phyloP scores from a whole-genome alignment of 2,329 filamentous ascomycete genomes.

The Alternaria sp. region DNA sequence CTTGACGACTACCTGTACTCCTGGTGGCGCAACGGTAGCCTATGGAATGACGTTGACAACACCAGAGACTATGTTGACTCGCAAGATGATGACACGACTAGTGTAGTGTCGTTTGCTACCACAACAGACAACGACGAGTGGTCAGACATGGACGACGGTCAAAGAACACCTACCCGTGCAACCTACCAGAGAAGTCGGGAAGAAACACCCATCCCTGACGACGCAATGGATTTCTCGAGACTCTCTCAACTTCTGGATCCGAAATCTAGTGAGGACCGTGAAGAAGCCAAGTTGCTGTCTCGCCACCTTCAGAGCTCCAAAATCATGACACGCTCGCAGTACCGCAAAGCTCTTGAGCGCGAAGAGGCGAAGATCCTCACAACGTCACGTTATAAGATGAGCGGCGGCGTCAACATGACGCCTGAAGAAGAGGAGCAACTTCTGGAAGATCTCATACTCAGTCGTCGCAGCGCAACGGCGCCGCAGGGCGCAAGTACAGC shows the following conservation, averaged over 20 bases:
- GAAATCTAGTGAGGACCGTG: constrained; percentile 74
- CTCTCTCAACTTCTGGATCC: constrained; percentile 85
- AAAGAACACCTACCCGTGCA: constrained; percentile 75
- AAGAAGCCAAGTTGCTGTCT: constrained; percentile 81
- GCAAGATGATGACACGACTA: constrained; percentile 77
- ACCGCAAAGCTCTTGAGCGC: constrained; percentile 69
- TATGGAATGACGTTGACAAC: constrained; percentile 81
- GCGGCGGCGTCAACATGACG: constrained; percentile 33
- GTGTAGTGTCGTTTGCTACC: constrained; percentile 72
- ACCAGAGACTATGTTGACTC: constrained; percentile 77
- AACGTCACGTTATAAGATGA: constrained; percentile 39
- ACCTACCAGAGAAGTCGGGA: constrained; percentile 60
- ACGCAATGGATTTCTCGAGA: constrained; percentile 65
- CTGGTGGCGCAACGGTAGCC: constrained; percentile 84
- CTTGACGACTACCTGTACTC: constrained; percentile 78
- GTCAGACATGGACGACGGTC: constrained; percentile 54
- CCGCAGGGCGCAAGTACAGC: constrained; percentile 40
- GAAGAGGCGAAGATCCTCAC: constrained; percentile 74
- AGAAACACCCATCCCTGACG: constrained; percentile 59
- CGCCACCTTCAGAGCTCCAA: constrained; percentile 75
- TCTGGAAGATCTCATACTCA: constrained; percentile 66
- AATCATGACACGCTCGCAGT: constrained; percentile 83
- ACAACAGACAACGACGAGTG: constrained; percentile 53
- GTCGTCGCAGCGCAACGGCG: constrained; percentile 55
- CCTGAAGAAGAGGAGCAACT: constrained; percentile 63